Evolutionary conservation across 1,139 yeast genomes (phyloP).

Genomic region (Kazachstania sp.): DNA sequence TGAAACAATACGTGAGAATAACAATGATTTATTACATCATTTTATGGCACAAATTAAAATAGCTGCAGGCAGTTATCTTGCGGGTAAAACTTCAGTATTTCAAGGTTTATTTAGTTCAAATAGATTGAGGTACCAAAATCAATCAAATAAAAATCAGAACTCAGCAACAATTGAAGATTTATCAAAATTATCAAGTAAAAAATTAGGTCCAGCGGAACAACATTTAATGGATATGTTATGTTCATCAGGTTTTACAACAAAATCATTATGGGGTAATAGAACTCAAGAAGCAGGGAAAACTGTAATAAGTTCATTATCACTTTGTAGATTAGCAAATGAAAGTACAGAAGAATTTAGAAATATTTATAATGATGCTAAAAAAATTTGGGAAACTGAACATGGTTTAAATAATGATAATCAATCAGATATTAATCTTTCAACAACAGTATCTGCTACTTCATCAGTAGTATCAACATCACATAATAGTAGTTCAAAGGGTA

Average conservation of each 20-base stretch:
- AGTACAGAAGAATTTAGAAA: conserved; percentile 29
- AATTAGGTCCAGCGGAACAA: conserved; percentile 85
- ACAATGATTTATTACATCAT: conserved; percentile 27
- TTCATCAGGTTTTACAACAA: conserved; percentile 67
- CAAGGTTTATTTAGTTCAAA: conserved; percentile 49
- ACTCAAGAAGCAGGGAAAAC: conserved; percentile 80
- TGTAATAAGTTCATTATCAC: conserved; percentile 73
- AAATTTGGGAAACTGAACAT: conserved; percentile 21
- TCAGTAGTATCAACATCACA: background rate
- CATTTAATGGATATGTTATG: conserved; percentile 93
- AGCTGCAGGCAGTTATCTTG: conserved; percentile 58
- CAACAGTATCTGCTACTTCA: conserved; percentile 5
- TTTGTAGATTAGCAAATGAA: conserved; percentile 53
- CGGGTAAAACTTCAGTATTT: conserved; percentile 54
- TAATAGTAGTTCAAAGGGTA: background rate
- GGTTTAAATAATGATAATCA: background rate
- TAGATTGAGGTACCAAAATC: conserved; percentile 19
- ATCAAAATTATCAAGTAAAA: conserved; percentile 26
- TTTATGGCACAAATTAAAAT: conserved; percentile 56
- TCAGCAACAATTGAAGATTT: background rate
- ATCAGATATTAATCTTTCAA: conserved; percentile 4
- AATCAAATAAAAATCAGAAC: background rate
- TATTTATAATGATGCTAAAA: conserved; percentile 18
- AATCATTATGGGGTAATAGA: conserved; percentile 81
- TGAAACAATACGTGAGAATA: conserved; percentile 12